These are phyloP conservation scores for Seiridium unicorne DNA, from an alignment of 2,329 filamentous ascomycete genomes.

Conservation along the genomic window DNA sequence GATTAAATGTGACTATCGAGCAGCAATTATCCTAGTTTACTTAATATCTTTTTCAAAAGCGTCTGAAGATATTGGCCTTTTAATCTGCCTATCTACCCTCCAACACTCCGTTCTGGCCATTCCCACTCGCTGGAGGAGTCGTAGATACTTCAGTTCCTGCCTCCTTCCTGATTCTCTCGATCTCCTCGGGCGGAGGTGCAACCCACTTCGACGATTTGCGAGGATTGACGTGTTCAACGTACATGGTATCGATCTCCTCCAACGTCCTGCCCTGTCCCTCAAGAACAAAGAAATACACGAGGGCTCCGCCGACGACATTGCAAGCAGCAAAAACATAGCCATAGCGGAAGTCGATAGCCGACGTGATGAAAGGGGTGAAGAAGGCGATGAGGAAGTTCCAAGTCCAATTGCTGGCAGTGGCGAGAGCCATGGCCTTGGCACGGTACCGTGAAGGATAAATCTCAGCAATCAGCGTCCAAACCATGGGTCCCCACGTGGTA, in stretches of 20 bases:
- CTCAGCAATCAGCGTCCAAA: slow-evolving; percentile 64
- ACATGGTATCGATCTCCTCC: slow-evolving; percentile 81
- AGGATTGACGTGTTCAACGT: slow-evolving; percentile 62
- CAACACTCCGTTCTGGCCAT: no score
- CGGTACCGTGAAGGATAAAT: slow-evolving; percentile 64
- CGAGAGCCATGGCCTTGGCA: slow-evolving; percentile 58
- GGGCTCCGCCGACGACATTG: slow-evolving; percentile 59
- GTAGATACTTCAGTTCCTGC: slow-evolving; percentile 34
- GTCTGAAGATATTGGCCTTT: no score
- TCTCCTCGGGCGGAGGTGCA: slow-evolving; percentile 40
- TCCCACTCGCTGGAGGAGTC: not conserved
- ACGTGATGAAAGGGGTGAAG: slow-evolving; percentile 77
- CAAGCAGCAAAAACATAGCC: slow-evolving; percentile 76
- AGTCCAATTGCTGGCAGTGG: slow-evolving; percentile 63
- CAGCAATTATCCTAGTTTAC: no score
- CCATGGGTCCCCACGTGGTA: slow-evolving; percentile 65
- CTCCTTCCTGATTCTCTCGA: slow-evolving; percentile 37
- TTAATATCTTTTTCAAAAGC: no score
- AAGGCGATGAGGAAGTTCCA: slow-evolving; percentile 77
- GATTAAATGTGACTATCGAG: no score
- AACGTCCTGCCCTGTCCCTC: slow-evolving; percentile 72
- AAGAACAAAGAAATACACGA: slow-evolving; percentile 77
- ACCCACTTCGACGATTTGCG: slow-evolving; percentile 60
- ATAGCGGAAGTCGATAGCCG: slow-evolving; percentile 68
- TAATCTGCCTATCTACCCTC: no score